Evolutionary conservation across 345 rosid species (phyloP).

Genomic region (Kandelia obovata): DNA sequence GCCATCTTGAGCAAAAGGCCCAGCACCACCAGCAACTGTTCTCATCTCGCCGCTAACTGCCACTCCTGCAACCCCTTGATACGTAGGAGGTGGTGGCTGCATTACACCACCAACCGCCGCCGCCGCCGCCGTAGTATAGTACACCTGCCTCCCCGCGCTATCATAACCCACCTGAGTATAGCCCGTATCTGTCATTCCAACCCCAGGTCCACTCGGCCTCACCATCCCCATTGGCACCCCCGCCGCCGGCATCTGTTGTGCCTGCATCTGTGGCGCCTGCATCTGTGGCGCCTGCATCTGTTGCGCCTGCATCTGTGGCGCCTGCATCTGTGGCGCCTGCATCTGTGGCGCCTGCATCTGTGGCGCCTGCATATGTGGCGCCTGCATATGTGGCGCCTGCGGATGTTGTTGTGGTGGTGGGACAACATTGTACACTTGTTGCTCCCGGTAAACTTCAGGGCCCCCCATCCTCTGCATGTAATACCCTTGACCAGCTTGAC

Average conservation of each 20-base stretch:
- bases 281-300: constrained; percentile 23
- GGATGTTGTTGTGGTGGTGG: constrained; percentile 25
- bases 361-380: constrained; percentile 23
- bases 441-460: constrained; percentile 72
- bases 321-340: constrained; percentile 18
- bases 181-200: constrained; percentile 38
- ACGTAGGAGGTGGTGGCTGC: constrained; percentile 39
- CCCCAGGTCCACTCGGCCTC: constrained; percentile 36
- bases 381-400: constrained; percentile 11
- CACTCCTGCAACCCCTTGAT: constrained; percentile 50
- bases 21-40: constrained; percentile 16
- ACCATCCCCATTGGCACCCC: constrained; percentile 26
- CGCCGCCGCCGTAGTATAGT: constrained; percentile 43
- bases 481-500: constrained; percentile 62
- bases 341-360: constrained; percentile 17
- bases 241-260: constrained; percentile 1
- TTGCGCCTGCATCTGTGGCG: constrained; percentile 6
- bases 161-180: constrained; percentile 62
- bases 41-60: constrained; percentile 49
- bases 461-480: constrained; percentile 58
- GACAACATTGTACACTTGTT: constrained; percentile 51
- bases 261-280: constrained; percentile 11
- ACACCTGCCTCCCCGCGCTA: constrained; percentile 62
- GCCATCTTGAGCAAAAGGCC: constrained; percentile 32
- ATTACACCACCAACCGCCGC: constrained; percentile 32